Evolutionary conservation across 2,329 filamentous ascomycete species (phyloP), one percentile per base, ranked within the genome.

Genomic region (Hirsutella rhossiliensis): DNA sequence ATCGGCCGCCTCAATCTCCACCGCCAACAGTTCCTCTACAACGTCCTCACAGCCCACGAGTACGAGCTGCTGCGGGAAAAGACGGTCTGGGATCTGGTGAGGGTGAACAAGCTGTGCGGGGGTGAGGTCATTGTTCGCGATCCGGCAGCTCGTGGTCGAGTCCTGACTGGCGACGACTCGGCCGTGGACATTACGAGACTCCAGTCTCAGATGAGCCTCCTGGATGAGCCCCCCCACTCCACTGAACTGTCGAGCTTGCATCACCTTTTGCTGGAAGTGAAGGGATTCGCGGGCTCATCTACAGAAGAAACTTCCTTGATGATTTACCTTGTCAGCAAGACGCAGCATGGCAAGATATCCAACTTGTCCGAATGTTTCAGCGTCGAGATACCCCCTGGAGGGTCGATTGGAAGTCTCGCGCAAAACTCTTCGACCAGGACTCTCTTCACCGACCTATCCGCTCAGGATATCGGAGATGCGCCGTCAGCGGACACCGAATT

Each of bases 121-220:
- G 87, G 87, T 42, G 89, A 97, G 59, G 84, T 98, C 40, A 95
- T 98, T 59, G 92, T 98, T 47, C 81, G 92, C 28, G 92, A 94
- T 62, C 87, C 92, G 2, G 75, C 74, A 18, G 81, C 89, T 58
- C 77, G 84, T 28, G 92, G 92, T 9, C 80, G 89, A 39, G 80
- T 97, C 27, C 65, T 98, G 54, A 96, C 89, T 0, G 87, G 86
- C 12, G 84, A 96, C 43, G 92, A 98, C 62, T 95, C 89, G 1
- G 86, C 92, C 4, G 84, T 97, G 27, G 85, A 95, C 46, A 78
- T 96, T 51, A 90, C 90, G 7, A 87, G 81, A 58, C 69, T 97
- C 45, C 94, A 98, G 66, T 94, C 92, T 5, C 78, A 89, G 58
- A 98, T 98, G 92, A 94, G 88, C 62, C 75, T 97, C 55, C 71